Evolutionary conservation across 2,329 filamentous ascomycete species (phyloP).

Genomic region (Paecilomyces sp.): DNA sequence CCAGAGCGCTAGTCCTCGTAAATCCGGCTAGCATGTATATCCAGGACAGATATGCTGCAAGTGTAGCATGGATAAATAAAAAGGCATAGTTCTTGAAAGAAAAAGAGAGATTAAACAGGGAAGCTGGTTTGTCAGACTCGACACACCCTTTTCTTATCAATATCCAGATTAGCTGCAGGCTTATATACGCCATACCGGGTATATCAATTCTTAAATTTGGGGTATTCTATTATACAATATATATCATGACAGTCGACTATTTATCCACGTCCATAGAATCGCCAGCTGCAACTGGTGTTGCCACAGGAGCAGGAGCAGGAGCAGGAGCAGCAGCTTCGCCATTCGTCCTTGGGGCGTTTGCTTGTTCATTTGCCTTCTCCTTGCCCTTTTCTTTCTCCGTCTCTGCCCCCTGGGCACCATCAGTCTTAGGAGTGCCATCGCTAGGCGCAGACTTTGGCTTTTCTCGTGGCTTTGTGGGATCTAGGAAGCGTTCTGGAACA

Average conservation of each 20-base stretch:
- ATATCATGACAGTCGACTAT: not conserved
- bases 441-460: not conserved
- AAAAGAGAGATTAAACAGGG: not conserved
- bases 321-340: not conserved
- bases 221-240: not conserved
- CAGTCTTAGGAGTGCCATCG: not conserved
- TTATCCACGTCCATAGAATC: slow-evolving; percentile 4
- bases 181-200: not conserved
- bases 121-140: not conserved
- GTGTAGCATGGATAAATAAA: not conserved
- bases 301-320: not conserved
- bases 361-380: slow-evolving; percentile 1
- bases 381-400: slow-evolving; percentile 8
- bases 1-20: not conserved
- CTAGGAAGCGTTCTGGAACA: slow-evolving; percentile 69
- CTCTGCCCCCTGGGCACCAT: slow-evolving; percentile 1
- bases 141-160: not conserved
- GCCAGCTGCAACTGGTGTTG: slow-evolving; percentile 4
- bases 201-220: not conserved
- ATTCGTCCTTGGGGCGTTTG: not conserved
- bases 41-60: not conserved
- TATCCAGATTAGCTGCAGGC: not conserved
- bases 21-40: not conserved
- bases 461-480: slow-evolving; percentile 15
- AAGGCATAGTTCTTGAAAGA: no score